Conservation (phyloP, 768 basidiomycete species). For the Pleurotus pulmonarius region DNA sequence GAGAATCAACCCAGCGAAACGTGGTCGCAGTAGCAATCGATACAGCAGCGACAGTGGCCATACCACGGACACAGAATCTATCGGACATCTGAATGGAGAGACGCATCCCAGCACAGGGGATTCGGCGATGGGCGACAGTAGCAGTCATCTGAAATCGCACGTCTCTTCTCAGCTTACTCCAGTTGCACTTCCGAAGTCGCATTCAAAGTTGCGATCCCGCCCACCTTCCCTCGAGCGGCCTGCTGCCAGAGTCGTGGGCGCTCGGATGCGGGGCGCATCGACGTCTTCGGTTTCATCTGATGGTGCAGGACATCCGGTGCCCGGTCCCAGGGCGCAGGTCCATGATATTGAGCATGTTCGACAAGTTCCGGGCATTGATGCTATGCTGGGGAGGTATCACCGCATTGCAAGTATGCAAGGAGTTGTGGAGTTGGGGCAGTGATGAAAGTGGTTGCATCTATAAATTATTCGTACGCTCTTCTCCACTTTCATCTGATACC, state of each 20-base stretch:
- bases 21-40: background rate
- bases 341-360: background rate
- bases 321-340: background rate
- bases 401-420: slow-evolving; percentile 6
- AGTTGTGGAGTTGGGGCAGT: background rate
- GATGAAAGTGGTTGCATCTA: background rate
- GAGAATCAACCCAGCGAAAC: background rate
- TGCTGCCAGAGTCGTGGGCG: background rate
- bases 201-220: background rate
- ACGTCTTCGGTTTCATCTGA: background rate
- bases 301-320: background rate
- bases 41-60: background rate
- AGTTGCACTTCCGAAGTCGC: background rate
- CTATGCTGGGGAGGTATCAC: slow-evolving; percentile 6
- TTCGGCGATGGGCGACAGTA: background rate
- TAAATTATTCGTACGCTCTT: background rate
- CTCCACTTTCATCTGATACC: no score
- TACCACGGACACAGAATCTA: background rate
- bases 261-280: slow-evolving; percentile 2
- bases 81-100: background rate
- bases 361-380: slow-evolving; percentile 1
- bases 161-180: background rate
- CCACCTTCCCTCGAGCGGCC: background rate
- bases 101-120: no score
- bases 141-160: background rate